Evolutionary conservation across 78 protist genomes (phyloP).

Genomic region (Isochrysis galbana): DNA sequence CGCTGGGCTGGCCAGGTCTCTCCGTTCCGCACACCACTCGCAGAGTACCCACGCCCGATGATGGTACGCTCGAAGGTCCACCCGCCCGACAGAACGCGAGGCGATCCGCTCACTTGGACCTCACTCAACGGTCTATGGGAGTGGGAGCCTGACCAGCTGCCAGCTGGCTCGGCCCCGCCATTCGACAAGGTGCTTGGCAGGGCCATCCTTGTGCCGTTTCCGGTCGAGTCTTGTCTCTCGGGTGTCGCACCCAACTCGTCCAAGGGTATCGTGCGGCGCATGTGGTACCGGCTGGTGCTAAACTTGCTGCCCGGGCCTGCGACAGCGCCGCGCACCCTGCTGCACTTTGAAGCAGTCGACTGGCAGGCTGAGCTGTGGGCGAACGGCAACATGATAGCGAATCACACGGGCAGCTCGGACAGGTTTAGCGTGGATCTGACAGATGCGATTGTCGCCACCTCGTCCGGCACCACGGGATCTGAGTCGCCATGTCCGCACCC

Average conservation of each 20-base stretch:
- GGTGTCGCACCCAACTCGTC: constrained; percentile 15
- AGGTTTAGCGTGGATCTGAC: constrained; percentile 25
- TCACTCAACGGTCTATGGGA: constrained; percentile 61
- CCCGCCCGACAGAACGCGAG: not conserved
- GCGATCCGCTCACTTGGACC: not conserved
- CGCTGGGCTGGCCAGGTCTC: not conserved
- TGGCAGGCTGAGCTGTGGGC: not conserved
- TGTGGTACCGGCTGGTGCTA: constrained; percentile 33
- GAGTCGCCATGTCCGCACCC: too few relatives aligned
- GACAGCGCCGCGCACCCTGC: not conserved
- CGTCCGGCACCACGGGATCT: too few relatives aligned
- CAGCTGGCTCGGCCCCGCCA: constrained; percentile 31
- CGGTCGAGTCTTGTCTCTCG: constrained; percentile 53
- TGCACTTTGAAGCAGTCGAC: not conserved
- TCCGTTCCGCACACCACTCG: not conserved
- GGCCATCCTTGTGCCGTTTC: constrained; percentile 48
- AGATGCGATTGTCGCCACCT: too few relatives aligned
- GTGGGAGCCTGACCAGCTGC: constrained; percentile 28
- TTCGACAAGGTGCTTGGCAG: not conserved
- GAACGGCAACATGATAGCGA: not conserved
- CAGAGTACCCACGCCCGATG: constrained; percentile 46
- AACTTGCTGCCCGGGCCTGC: not conserved
- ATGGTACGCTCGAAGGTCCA: constrained; percentile 13
- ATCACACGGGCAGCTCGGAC: not conserved
- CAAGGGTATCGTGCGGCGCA: not conserved